These are phyloP conservation scores for Dipteronia dyeriana DNA, from an alignment of 345 rosid genomes.

Conservation along the genomic window DNA sequence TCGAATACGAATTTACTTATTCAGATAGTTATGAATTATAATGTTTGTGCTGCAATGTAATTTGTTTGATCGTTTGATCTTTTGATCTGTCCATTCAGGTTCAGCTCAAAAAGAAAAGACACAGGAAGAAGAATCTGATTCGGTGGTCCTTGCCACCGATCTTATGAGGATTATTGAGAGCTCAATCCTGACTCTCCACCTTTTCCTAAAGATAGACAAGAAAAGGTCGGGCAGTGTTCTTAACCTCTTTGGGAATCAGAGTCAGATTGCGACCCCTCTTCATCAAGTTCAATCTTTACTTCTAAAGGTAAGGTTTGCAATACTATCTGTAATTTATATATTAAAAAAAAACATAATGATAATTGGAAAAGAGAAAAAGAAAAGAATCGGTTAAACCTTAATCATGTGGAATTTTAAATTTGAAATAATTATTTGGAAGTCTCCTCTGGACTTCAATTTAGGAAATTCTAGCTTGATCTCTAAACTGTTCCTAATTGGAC, in stretches of 20 bases:
- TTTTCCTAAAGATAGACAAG: constrained; percentile 85
- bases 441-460: neutral
- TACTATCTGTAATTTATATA: neutral
- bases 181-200: constrained; percentile 61
- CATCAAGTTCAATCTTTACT: constrained; percentile 71
- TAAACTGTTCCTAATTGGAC: neutral
- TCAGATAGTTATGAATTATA: neutral
- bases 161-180: constrained; percentile 64
- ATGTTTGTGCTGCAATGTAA: constrained; percentile 18
- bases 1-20: neutral
- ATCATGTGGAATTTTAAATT: neutral
- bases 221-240: constrained; percentile 50
- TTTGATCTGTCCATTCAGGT: constrained; percentile 41
- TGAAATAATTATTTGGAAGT: neutral
- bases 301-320: constrained; percentile 53
- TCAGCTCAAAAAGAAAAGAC: constrained; percentile 48
- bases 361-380: neutral
- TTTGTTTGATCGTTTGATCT: no score
- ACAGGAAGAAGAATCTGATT: constrained; percentile 56
- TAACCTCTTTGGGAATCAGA: constrained; percentile 70
- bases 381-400: neutral
- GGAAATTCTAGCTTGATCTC: neutral
- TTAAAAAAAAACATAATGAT: no score
- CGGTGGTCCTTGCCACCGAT: constrained; percentile 59
- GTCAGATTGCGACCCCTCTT: constrained; percentile 64